Evolutionary conservation across 1,139 yeast genomes (phyloP).

Genomic region (Suhomyces kunorum): DNA sequence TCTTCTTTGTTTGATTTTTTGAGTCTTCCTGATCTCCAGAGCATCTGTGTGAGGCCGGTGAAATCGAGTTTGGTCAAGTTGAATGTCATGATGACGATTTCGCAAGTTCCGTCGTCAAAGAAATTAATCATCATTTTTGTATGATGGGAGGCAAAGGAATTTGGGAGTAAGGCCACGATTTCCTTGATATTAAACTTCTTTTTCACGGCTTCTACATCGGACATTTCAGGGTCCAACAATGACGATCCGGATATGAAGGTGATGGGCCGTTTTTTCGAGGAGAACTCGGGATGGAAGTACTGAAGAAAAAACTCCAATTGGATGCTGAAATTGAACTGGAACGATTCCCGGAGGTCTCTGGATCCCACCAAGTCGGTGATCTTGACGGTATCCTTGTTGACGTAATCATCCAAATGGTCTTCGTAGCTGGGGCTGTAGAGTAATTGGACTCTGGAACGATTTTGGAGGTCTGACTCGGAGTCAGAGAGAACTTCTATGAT

Average conservation of each 20-base stretch:
- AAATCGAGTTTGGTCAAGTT: constrained; percentile 59
- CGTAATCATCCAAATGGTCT: constrained; percentile 11
- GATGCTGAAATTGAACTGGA: constrained; percentile 52
- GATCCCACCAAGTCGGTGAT: constrained; percentile 19
- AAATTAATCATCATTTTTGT: constrained; percentile 66
- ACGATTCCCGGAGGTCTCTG: constrained; percentile 34
- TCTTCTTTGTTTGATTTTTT: constrained; percentile 7
- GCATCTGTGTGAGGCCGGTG: constrained; percentile 60
- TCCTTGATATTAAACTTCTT: constrained; percentile 30
- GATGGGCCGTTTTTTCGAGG: constrained; percentile 22
- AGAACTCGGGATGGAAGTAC: constrained; percentile 33
- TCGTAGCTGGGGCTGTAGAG: constrained; percentile 30
- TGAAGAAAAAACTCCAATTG: constrained; percentile 42
- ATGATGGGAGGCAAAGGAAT: constrained; percentile 56
- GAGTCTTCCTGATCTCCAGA: constrained; percentile 62
- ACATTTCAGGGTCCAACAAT: constrained; percentile 19
- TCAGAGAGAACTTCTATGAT: constrained; percentile 6
- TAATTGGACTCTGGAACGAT: constrained; percentile 27
- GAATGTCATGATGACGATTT: constrained; percentile 57
- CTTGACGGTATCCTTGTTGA: constrained; percentile 30
- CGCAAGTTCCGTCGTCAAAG: constrained; percentile 35
- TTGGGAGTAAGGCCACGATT: constrained; percentile 35
- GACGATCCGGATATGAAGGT: constrained; percentile 37
- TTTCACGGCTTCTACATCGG: constrained; percentile 17
- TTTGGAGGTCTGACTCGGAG: constrained; percentile 1